Base-by-base conservation (phyloP, 352 stramenopile species). In the Phytophthora melonis region DNA sequence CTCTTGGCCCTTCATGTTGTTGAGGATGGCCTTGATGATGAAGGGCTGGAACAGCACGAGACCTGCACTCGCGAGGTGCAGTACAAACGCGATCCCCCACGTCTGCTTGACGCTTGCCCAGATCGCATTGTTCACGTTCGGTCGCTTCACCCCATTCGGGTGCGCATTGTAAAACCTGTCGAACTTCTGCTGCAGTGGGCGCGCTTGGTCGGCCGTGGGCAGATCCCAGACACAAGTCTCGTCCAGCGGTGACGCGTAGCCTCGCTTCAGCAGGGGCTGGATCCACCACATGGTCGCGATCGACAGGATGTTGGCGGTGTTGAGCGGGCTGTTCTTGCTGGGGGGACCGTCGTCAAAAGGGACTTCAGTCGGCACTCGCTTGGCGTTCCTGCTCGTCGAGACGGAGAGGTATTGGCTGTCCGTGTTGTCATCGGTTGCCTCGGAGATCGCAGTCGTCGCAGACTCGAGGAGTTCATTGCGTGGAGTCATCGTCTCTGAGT, bases 21-120 rank as follows among this genome's bases (percentile, higher is more conserved):
- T 55, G 1, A 91, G 66, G 27, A 91, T 74, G 5, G 78, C 70
- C 60, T 88, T 91, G 81, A 91, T 87, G 52, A 91, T 57, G 45
- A 91, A 74, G 30, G 81, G 83, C 68, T 86, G 58, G 25, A 64
- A 25, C 2, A 64, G 25, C 41, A 64, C 27, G 3, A 56, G 6
- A 13, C 49, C 41, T 1, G 58, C 49, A 27, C 49, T 64, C 23
- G 54, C 58, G 7, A 64, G 36, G 58, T 64, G 49, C 21, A 45
- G 32, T 7, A 23, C 41, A 4, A 64, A 45, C 9, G 58, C 58
- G 3, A 45, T 32, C 14, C 49, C 43, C 34, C 49, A 64, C 14
- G 58, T 84, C 30, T 59, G 50, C 32, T 74, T 69, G 9, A 80
- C 83, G 5, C 77, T 71, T 10, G 68, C 56, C 77, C 75, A 84